Conservation (phyloP, 805 yeast genomes). For the Candida sonorensis region DNA sequence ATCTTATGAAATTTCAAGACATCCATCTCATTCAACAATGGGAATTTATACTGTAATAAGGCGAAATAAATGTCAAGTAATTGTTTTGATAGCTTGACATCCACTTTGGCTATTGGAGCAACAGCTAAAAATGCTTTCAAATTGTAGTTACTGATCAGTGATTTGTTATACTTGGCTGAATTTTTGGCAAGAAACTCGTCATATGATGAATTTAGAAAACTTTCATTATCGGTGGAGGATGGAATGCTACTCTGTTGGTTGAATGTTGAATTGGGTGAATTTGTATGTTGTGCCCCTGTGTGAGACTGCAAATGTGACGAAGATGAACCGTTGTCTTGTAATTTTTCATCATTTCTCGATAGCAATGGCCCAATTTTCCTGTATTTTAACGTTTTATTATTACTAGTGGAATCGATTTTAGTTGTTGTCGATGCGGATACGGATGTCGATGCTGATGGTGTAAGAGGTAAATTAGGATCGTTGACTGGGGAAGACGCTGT, state of each 20-base stretch:
- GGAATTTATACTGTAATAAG: conserved; percentile 50
- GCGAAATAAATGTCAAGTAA: conserved; percentile 50
- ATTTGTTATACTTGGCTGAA: conserved; percentile 8
- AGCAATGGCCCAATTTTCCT: conserved; percentile 22
- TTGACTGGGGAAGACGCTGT: background rate
- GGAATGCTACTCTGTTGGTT: conserved; percentile 1
- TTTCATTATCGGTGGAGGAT: conserved; percentile 7
- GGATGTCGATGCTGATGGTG: no score
- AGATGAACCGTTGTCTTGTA: no score
- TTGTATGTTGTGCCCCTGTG: no score
- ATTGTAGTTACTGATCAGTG: conserved; percentile 37
- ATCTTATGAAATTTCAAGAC: conserved; percentile 43
- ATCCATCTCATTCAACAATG: conserved; percentile 46
- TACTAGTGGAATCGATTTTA: no score
- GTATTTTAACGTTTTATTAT: conserved; percentile 19
- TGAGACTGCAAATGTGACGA: no score
- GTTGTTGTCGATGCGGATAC: no score
- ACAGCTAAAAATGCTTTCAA: conserved; percentile 36
- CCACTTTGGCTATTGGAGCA: conserved; percentile 49
- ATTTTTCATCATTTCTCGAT: conserved; percentile 1
- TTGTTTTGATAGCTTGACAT: conserved; percentile 41
- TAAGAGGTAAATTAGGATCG: no score
- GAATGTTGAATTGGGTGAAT: no score
- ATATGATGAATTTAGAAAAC: conserved; percentile 14
- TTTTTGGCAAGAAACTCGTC: conserved; percentile 15